A percentile compares a stretch with the other conserved stretches of the same genome.
Conservation (phyloP, 2,329 filamentous ascomycete genomes). For the Fusarium sp. region DNA sequence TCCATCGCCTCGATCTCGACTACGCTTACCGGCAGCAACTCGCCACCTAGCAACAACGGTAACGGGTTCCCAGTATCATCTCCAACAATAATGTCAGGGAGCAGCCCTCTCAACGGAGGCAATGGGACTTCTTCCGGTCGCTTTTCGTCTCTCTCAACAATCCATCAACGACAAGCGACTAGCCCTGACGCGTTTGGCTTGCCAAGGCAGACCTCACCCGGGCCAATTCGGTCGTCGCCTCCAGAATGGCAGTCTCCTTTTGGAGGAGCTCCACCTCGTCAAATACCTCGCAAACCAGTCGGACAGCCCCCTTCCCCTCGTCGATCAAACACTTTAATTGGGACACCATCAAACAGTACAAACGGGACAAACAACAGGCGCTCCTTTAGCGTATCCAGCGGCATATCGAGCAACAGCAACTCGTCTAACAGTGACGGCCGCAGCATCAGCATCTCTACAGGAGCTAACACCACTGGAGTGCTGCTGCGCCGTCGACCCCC, state of each 20-base stretch:
- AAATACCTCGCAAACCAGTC: constrained; percentile 32
- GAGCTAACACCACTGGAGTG: constrained; percentile 42
- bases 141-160: constrained; percentile 33
- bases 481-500: constrained; percentile 46
- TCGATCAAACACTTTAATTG: constrained; percentile 22
- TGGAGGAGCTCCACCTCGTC: constrained; percentile 13
- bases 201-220: constrained; percentile 34
- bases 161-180: constrained; percentile 34
- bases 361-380: constrained; percentile 25
- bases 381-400: constrained; percentile 40
- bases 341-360: constrained; percentile 11
- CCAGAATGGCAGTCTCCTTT: constrained; percentile 25
- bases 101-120: neutral
- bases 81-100: neutral
- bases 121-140: neutral
- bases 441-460: constrained; percentile 43
- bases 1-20: neutral
- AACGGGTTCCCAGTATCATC: constrained; percentile 13
- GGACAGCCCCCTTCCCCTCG: constrained; percentile 33
- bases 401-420: constrained; percentile 39
- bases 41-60: neutral
- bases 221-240: constrained; percentile 22
- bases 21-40: neutral
- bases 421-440: constrained; percentile 41
- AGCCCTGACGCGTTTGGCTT: constrained; percentile 22